These are phyloP conservation scores for Suhomyces sp. DNA, from an alignment of 805 yeast species.

Conservation along the genomic window DNA sequence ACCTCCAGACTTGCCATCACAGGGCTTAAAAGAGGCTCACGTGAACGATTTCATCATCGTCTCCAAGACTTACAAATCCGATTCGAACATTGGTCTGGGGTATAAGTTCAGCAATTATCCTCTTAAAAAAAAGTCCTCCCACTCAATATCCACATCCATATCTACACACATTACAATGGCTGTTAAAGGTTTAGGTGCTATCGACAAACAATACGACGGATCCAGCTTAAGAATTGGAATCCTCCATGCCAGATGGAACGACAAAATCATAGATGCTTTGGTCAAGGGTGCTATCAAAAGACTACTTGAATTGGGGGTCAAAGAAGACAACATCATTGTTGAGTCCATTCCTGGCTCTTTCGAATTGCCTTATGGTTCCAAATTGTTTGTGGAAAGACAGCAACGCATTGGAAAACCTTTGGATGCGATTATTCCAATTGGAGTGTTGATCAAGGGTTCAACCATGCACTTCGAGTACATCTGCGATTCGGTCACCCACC, in stretches of 20 bases:
- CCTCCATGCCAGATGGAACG: constrained; percentile 96
- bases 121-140: no score
- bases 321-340: constrained; percentile 69
- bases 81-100: no score
- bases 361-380: constrained; percentile 85
- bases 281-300: constrained; percentile 72
- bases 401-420: constrained; percentile 45
- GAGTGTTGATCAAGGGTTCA: constrained; percentile 91
- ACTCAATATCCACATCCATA: no score
- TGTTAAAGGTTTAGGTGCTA: constrained; percentile 74
- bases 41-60: no score
- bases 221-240: constrained; percentile 73
- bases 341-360: constrained; percentile 94
- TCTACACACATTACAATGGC: constrained; percentile 61
- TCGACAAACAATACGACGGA: constrained; percentile 69
- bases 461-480: constrained; percentile 99
- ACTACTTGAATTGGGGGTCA: constrained; percentile 65
- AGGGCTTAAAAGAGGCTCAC: no score
- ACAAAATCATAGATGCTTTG: constrained; percentile 68
- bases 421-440: constrained; percentile 92
- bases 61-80: no score
- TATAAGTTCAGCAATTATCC: no score
- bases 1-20: no score
- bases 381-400: constrained; percentile 49
- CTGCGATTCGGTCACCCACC: constrained; percentile 84